phyloP scores from a whole-genome alignment of 805 yeast genomes.

The Zygosaccharomyces gambellarensis region DNA sequence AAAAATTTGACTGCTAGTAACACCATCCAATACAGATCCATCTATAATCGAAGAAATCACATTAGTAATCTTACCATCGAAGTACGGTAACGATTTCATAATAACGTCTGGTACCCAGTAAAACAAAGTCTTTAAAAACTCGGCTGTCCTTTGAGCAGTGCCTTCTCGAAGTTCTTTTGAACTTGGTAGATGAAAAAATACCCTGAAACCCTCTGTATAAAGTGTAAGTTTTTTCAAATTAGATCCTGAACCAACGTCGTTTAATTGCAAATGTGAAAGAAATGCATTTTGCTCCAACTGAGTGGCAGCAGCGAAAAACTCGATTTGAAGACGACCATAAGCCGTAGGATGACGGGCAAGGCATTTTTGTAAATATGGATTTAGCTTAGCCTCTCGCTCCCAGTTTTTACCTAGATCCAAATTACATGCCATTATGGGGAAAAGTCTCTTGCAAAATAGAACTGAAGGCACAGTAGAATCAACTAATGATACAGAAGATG shows the following conservation, averaged over 20 bases:
- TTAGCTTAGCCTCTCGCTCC: conserved; percentile 15
- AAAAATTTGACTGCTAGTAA: conserved; percentile 14
- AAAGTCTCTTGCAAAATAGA: conserved; percentile 20
- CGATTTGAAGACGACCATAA: conserved; percentile 25
- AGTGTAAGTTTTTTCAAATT: conserved; percentile 29
- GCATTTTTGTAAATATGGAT: conserved; percentile 16
- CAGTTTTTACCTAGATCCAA: conserved; percentile 23
- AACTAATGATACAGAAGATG: conserved; percentile 19
- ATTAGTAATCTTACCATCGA: conserved; percentile 25
- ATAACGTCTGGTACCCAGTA: conserved; percentile 27
- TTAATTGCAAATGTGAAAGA: conserved; percentile 23
- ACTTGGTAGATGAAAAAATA: conserved; percentile 32
- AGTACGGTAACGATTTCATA: conserved; percentile 20
- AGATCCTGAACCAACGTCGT: conserved; percentile 11
- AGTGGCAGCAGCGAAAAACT: conserved; percentile 30
- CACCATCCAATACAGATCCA: conserved; percentile 21
- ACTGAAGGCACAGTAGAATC: conserved; percentile 16
- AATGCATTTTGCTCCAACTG: conserved; percentile 33
- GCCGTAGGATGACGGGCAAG: conserved; percentile 18
- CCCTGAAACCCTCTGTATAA: conserved; percentile 37
- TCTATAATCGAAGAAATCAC: conserved; percentile 27
- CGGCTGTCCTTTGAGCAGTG: conserved; percentile 29
- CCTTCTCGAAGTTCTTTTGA: conserved; percentile 23
- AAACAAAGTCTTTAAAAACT: conserved; percentile 32
- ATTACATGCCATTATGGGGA: conserved; percentile 19